These are phyloP conservation scores for Spiraea crenata DNA, from an alignment of 331 rosid genomes.

Conservation along the genomic window DNA sequence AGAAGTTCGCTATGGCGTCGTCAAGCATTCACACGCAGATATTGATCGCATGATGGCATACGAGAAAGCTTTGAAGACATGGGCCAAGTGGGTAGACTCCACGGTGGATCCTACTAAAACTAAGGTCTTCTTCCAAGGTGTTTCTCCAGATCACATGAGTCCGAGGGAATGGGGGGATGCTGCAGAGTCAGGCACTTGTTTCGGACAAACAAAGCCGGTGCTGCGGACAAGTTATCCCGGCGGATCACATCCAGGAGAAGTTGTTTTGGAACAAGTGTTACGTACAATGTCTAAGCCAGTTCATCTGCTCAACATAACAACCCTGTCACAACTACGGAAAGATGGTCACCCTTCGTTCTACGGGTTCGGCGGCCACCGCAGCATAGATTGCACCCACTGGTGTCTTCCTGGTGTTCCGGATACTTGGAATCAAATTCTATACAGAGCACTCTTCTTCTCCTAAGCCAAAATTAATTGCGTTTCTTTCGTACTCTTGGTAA, in stretches of 20 bases:
- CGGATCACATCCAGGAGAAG: slow-evolving; percentile 19
- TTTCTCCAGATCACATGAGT: slow-evolving; percentile 58
- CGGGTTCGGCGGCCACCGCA: slow-evolving; percentile 4
- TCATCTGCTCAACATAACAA: slow-evolving; percentile 37
- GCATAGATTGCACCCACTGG: slow-evolving; percentile 53
- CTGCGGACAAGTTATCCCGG: slow-evolving; percentile 17
- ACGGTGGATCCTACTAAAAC: slow-evolving; percentile 44
- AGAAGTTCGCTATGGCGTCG: slow-evolving; percentile 30
- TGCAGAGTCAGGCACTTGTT: slow-evolving; percentile 31
- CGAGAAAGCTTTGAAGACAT: slow-evolving; percentile 54
- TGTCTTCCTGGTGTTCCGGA: slow-evolving; percentile 52
- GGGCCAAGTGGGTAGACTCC: slow-evolving; percentile 61
- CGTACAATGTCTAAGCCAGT: slow-evolving; percentile 21
- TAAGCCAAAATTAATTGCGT: neutral
- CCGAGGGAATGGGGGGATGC: slow-evolving; percentile 18
- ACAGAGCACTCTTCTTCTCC: slow-evolving; percentile 12
- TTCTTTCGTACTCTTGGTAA: no score
- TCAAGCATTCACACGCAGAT: slow-evolving; percentile 33
- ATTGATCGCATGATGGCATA: slow-evolving; percentile 50
- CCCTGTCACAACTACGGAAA: slow-evolving; percentile 40
- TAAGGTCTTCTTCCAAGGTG: slow-evolving; percentile 58
- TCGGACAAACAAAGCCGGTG: slow-evolving; percentile 49
- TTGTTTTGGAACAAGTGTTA: slow-evolving; percentile 30
- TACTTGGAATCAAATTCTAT: slow-evolving; percentile 44
- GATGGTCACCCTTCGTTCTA: slow-evolving; percentile 43